Conservation (phyloP, 345 rosid species). For the Laguncularia racemosa region DNA sequence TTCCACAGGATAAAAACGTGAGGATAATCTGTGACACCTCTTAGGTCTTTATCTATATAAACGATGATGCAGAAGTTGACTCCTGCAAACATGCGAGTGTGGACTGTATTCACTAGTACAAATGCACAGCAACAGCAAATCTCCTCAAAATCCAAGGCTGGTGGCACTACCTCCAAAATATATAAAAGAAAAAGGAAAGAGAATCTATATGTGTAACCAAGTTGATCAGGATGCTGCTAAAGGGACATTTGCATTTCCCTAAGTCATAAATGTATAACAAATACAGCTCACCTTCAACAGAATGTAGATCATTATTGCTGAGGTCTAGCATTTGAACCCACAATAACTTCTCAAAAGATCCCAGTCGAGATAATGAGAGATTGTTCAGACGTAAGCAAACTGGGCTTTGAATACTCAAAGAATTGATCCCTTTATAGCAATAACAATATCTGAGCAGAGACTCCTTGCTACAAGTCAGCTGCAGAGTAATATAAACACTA, state of each 20-base stretch:
- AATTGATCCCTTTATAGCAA: slow-evolving; percentile 23
- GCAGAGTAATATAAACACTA: slow-evolving; percentile 24
- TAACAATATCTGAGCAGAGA: slow-evolving; percentile 44
- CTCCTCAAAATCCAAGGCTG: no score
- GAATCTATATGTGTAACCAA: background rate
- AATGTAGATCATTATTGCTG: slow-evolving; percentile 71
- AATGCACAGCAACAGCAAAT: no score
- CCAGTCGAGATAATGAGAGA: slow-evolving; percentile 58
- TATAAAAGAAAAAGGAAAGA: no score
- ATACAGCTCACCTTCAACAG: slow-evolving; percentile 61
- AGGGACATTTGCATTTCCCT: background rate
- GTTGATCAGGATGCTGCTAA: background rate
- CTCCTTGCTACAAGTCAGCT: slow-evolving; percentile 55
- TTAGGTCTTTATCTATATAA: no score
- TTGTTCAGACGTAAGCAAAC: slow-evolving; percentile 67
- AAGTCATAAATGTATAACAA: background rate
- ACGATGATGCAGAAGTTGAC: no score
- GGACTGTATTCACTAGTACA: no score
- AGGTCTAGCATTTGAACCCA: slow-evolving; percentile 94
- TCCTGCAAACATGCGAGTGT: no score
- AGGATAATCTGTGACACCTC: no score
- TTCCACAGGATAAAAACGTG: no score
- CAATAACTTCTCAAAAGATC: slow-evolving; percentile 58
- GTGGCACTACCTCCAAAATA: no score
- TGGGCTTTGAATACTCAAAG: slow-evolving; percentile 13